Evolutionary conservation across 768 basidiomycete species (phyloP), one percentile per base, ranked within the genome.

Genomic region (Mycena haematopus): DNA sequence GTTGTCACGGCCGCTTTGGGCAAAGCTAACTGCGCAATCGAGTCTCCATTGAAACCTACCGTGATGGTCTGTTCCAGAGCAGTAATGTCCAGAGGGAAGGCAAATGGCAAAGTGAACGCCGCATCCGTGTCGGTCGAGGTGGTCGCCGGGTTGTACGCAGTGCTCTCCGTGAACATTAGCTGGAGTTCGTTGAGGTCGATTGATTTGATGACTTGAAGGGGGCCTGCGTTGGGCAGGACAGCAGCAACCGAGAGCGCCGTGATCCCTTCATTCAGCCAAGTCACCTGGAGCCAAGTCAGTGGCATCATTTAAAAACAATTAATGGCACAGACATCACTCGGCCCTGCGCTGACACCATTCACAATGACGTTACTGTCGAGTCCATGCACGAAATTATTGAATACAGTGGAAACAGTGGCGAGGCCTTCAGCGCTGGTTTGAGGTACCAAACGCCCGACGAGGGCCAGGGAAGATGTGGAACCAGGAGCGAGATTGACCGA

Each of bases 211-310:
- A 92, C 76, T 22, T 84, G 72, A 58, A 86, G 79, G 15, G 79
- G 75, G 17, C 90, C 90, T 52, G 78, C 82, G 67, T 88, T 87
- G 4, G 88, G 90, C 35, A 92, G 78, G 25, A 83, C 76, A 0
- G 89, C 84, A 6, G 77, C 77, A 2, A 92, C 79, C 54, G 79
- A 75, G 17, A 92, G 82, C 29, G 78, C 77, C 73, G 87, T 84
- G 71, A 92, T 90, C 25, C 84, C 90, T 52, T 86, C 82, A 67
- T 90, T 89, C 24, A 92, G 75, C 90, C 90, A 92, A 5, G 84
- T 82, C 14, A 87, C 87, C 87, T 89, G 60, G 45, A 40, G 56
- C 53, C 56, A 52, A 47, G 58, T 52, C 33, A 56, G 27, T 21
- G 14, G 36, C 36, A 36, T n/a, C 52, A 31, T 22, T 62, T 44